Base-by-base conservation (phyloP, 2,329 filamentous ascomycete species). In the Xylaria sp. region DNA sequence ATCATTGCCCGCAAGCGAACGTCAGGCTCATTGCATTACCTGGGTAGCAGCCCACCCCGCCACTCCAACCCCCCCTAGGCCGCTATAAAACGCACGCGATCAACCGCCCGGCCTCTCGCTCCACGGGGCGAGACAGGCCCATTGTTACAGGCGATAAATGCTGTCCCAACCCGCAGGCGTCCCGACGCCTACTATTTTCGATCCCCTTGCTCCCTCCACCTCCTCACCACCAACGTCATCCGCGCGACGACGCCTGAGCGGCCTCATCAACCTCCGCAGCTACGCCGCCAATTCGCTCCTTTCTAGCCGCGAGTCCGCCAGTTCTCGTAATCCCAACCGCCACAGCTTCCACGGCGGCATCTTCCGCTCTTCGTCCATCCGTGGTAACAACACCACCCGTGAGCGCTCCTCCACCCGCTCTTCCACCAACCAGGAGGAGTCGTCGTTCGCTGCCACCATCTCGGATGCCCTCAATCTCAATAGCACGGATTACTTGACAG, bases 81-180 rank as follows among this genome's bases (percentile, higher is more conserved):
- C 66, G 51, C 62, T 53, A 49, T 56, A 54, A 53, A 60, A 48
- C 64, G 49, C 59, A 64, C 67, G 64, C 59, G 60, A 69, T 65
- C 64, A 23, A 61, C 38, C 57, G 23, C 26, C 58, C 57, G 48
- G 54, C 63, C 67, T 65, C 33, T 57, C 61, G 44, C 65, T 57
- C 59, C 54, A 42, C 58, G 44, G 51, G 61, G 51, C 61, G 60
- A 64, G 53, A 31, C 59, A 60, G 51, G 57, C 60, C 67, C 67
- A 17, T 56, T 53, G n/a, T 9, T 40, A 31, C 11, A 65, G 44
- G 61, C 66, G 61, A 71, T 74, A 76, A 63, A 78, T 77, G 76
- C 71, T 77, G 69, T 76, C 75, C 57, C 74, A 75, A 65, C 73
- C 76, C 67, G 72, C 74, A 69, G 72, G 71, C 54, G 72, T 74